Conservation (phyloP, 2,329 filamentous ascomycete genomes). For the Emergomyces pasteurianus region DNA sequence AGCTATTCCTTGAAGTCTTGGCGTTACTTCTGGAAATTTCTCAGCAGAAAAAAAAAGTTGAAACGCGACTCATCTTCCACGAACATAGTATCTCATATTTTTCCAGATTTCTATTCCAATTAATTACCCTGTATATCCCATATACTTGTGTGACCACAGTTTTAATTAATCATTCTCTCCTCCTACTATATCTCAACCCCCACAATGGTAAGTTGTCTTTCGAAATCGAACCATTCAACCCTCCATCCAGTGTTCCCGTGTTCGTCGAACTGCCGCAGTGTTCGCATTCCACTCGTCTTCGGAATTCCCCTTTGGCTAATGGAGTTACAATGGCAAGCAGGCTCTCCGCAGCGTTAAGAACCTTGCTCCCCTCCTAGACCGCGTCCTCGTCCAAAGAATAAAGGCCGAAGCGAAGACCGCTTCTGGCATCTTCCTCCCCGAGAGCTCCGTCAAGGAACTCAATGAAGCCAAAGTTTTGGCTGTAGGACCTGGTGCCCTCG, state of each 20-base stretch:
- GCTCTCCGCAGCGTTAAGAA: slow-evolving; percentile 90
- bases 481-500: slow-evolving; percentile 77
- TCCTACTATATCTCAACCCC: background rate
- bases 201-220: background rate
- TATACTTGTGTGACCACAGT: background rate
- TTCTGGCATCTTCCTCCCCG: slow-evolving; percentile 92
- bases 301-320: background rate
- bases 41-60: slow-evolving; percentile 8
- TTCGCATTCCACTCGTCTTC: slow-evolving; percentile 1
- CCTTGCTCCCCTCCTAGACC: slow-evolving; percentile 91
- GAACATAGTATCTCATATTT: background rate
- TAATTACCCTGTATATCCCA: background rate
- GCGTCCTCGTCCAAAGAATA: slow-evolving; percentile 92
- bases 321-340: slow-evolving; percentile 6
- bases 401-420: slow-evolving; percentile 97
- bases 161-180: background rate
- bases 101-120: background rate
- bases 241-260: background rate
- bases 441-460: slow-evolving; percentile 93
- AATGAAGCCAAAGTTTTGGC: slow-evolving; percentile 96
- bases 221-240: background rate
- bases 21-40: slow-evolving; percentile 16
- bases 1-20: slow-evolving; percentile 6
- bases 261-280: background rate
- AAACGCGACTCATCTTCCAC: background rate